Conservation (phyloP, 768 basidiomycete species). For the Phlebiopsis gigantea region DNA sequence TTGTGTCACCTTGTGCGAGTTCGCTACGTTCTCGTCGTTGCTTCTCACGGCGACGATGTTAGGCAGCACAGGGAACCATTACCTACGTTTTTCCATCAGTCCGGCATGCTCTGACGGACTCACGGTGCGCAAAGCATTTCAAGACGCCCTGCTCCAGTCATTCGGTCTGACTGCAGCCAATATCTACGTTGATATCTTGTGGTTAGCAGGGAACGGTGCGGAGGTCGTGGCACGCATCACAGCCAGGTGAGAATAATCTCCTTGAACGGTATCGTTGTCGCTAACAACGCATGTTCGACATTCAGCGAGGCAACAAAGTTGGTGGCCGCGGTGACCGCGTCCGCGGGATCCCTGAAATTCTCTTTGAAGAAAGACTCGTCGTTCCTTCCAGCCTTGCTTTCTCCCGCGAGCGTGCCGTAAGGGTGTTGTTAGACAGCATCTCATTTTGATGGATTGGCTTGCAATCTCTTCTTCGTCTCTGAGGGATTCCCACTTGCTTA, state of each 20-base stretch:
- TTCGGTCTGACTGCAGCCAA: constrained; percentile 51
- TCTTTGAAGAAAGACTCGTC: constrained; percentile 26
- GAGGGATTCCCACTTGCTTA: background rate
- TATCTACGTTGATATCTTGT: constrained; percentile 55
- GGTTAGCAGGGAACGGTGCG: constrained; percentile 37
- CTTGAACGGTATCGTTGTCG: background rate
- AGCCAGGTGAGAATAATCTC: constrained; percentile 30
- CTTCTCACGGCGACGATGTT: background rate
- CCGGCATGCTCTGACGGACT: constrained; percentile 39
- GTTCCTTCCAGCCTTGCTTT: constrained; percentile 26
- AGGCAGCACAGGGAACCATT: constrained; percentile 28
- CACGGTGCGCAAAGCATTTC: constrained; percentile 46
- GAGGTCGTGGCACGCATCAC: constrained; percentile 38
- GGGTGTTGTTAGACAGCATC: background rate
- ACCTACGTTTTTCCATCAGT: constrained; percentile 39
- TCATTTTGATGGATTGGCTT: background rate
- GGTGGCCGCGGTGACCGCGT: constrained; percentile 25
- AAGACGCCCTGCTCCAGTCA: constrained; percentile 47
- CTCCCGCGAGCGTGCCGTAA: constrained; percentile 3
- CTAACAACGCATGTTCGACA: background rate
- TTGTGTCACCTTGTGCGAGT: too few species aligned
- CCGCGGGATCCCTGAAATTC: constrained; percentile 16
- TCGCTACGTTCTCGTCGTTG: too few species aligned
- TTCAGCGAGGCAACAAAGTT: constrained; percentile 28
- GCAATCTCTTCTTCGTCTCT: background rate